Evolutionary conservation across 441 rosid species (phyloP).

Genomic region (Jatropha podagrica): DNA sequence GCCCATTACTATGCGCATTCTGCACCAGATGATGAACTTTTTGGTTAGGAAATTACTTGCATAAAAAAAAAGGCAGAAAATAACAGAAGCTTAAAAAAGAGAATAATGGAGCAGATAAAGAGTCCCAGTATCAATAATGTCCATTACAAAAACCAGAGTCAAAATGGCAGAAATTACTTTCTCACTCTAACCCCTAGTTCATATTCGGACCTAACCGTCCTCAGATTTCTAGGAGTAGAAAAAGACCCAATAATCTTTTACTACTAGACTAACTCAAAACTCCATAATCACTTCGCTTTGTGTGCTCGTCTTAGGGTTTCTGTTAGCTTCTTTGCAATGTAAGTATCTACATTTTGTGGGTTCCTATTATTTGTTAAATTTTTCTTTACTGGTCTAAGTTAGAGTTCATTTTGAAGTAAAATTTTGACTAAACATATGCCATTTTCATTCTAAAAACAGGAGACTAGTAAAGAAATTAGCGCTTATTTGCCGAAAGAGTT

Average conservation of each 20-base stretch:
- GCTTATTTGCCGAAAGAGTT: background rate
- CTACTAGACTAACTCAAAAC: background rate
- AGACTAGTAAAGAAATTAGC: background rate
- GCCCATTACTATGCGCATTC: background rate
- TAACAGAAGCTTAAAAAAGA: slow-evolving; percentile 11
- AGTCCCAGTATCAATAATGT: slow-evolving; percentile 8
- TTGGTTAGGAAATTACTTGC: background rate
- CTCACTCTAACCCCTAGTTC: slow-evolving; percentile 13
- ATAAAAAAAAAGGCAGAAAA: background rate
- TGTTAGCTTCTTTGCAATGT: slow-evolving; percentile 14
- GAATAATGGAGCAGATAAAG: slow-evolving; percentile 40
- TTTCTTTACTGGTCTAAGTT: slow-evolving; percentile 7
- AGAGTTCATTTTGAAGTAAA: background rate
- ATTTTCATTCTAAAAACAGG: background rate
- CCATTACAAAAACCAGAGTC: slow-evolving; percentile 27
- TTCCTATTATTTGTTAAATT: background rate
- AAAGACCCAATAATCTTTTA: slow-evolving; percentile 3
- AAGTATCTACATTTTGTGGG: slow-evolving; percentile 15
- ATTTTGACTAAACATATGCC: background rate
- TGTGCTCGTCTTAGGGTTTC: slow-evolving; percentile 28
- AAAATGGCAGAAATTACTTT: slow-evolving; percentile 24
- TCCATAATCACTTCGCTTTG: background rate
- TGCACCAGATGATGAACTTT: too few relatives aligned
- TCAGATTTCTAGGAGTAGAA: slow-evolving; percentile 17
- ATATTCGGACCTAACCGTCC: slow-evolving; percentile 1